phyloP scores from a whole-genome alignment of 805 yeast genomes.

The Tetrapisispora pingtungensis region DNA sequence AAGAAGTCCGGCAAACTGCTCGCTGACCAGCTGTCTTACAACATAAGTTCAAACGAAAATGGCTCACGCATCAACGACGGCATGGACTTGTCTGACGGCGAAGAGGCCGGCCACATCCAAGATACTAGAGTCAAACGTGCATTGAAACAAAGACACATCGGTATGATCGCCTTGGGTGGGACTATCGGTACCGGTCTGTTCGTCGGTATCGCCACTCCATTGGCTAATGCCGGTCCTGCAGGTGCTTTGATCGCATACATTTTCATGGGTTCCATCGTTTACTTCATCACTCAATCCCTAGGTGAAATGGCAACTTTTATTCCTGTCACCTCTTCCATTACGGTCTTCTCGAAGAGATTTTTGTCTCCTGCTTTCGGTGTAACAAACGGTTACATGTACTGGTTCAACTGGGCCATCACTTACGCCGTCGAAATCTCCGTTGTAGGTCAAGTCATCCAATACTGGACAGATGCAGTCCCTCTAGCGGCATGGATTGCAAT shows the following conservation, averaged over 20 bases:
- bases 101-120: conserved; percentile 24
- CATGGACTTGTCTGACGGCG: conserved; percentile 17
- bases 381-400: conserved; percentile 59
- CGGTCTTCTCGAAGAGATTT: conserved; percentile 54
- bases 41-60: neutral
- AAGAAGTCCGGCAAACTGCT: neutral
- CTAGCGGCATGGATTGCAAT: conserved; percentile 54
- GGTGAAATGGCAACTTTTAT: conserved; percentile 71
- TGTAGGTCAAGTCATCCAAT: conserved; percentile 44
- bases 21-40: neutral
- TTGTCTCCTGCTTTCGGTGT: conserved; percentile 57
- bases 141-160: conserved; percentile 52
- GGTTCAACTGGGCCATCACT: conserved; percentile 67
- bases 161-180: conserved; percentile 68
- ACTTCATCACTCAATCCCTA: conserved; percentile 51
- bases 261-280: conserved; percentile 53
- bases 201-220: conserved; percentile 49
- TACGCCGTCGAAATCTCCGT: conserved; percentile 53
- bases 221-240: conserved; percentile 54
- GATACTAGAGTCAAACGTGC: conserved; percentile 43
- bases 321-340: conserved; percentile 53
- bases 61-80: neutral
- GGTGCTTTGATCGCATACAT: conserved; percentile 49
- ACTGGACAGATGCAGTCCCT: conserved; percentile 47
- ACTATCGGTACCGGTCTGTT: conserved; percentile 66